Percentiles rank a stretch among this genome's conserved stretches.
Evolutionary conservation across 495 filamentous ascomycete species (phyloP).

Genomic region (Aspergillus steynii): DNA sequence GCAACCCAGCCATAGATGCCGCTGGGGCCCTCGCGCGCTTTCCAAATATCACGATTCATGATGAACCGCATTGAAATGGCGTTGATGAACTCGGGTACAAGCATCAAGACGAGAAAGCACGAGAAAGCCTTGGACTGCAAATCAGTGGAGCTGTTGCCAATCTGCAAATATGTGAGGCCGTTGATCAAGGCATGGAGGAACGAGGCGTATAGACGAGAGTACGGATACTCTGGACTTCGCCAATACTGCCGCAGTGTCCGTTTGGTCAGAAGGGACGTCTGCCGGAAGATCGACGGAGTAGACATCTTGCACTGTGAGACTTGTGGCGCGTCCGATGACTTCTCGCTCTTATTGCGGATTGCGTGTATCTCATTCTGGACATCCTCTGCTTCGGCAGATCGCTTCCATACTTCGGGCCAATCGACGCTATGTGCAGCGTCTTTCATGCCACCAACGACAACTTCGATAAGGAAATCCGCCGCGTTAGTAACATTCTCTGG

Average conservation of each 20-base stretch:
- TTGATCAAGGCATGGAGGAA: conserved; percentile 73
- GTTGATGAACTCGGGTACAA: conserved; percentile 73
- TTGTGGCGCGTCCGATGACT: conserved; percentile 33
- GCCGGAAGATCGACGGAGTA: conserved; percentile 64
- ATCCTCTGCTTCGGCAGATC: conserved; percentile 66
- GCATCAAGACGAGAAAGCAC: conserved; percentile 76
- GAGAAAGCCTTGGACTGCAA: conserved; percentile 80
- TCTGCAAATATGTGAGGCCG: conserved; percentile 70
- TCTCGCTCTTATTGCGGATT: conserved; percentile 57
- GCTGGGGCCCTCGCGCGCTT: conserved; percentile 72
- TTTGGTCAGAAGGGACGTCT: conserved; percentile 62
- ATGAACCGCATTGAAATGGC: conserved; percentile 79
- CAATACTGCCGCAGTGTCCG: conserved; percentile 70
- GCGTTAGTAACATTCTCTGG: conserved; percentile 59
- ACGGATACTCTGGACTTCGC: conserved; percentile 75
- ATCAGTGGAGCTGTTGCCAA: conserved; percentile 64
- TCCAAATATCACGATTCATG: conserved; percentile 66
- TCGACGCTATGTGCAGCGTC: conserved; percentile 63
- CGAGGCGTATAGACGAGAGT: conserved; percentile 79
- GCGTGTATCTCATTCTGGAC: conserved; percentile 63
- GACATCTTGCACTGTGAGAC: conserved; percentile 54
- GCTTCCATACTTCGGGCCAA: conserved; percentile 78
- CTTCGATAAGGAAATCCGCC: conserved; percentile 88
- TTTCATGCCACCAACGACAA: conserved; percentile 72
- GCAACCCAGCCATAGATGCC: conserved; percentile 74